phyloP scores from a whole-genome alignment of 2,329 filamentous ascomycete species.

The Claviceps sp. region DNA sequence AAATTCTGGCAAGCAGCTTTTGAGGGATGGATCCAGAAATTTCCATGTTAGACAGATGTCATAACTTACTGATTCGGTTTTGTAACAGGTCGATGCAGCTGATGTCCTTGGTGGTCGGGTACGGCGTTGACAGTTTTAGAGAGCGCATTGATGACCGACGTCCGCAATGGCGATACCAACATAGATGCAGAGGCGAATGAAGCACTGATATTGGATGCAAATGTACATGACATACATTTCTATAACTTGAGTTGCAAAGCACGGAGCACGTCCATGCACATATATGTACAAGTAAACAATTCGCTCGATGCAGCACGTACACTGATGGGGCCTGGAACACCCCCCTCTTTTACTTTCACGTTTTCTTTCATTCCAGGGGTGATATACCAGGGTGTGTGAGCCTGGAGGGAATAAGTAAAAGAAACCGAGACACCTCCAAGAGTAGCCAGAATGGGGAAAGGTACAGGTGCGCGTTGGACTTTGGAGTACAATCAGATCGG shows the following conservation, averaged over 20 bases:
- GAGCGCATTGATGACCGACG: not conserved
- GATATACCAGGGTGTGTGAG: constrained; percentile 3
- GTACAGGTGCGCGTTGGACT: constrained; percentile 3
- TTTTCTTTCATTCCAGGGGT: constrained; percentile 2
- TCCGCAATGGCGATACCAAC: not conserved
- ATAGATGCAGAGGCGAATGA: not conserved
- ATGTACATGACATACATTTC: not conserved
- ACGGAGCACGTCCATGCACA: constrained; percentile 4
- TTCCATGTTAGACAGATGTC: not conserved
- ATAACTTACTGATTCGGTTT: not conserved
- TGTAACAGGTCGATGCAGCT: not conserved
- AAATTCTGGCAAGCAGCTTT: not conserved
- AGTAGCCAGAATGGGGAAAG: constrained; percentile 1
- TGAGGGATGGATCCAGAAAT: not conserved
- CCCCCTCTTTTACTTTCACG: not conserved
- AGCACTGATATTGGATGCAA: constrained; percentile 4
- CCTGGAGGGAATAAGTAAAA: not conserved
- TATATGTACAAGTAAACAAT: not conserved
- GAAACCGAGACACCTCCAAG: not conserved
- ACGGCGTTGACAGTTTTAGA: not conserved
- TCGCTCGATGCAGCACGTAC: constrained; percentile 2
- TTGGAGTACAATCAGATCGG: constrained; percentile 1
- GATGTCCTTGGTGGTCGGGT: not conserved
- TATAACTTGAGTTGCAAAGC: not conserved
- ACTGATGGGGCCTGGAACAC: not conserved